These are phyloP conservation scores for Penicillium sp. DNA, from an alignment of 2,329 filamentous ascomycete genomes.

Conservation along the genomic window DNA sequence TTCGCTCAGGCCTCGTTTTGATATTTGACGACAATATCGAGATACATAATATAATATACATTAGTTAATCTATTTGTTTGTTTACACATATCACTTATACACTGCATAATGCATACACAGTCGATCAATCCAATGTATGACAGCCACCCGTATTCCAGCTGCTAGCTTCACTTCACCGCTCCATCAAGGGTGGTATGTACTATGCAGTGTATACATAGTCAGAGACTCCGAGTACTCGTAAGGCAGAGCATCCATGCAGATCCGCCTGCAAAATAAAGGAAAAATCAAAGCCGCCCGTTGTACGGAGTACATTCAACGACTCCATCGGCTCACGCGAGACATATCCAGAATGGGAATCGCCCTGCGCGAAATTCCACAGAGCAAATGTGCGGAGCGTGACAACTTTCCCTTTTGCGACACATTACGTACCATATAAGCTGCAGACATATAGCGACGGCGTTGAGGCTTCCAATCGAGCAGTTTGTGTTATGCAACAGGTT, in stretches of 20 bases:
- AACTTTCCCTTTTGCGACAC: background rate
- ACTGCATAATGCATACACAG: no score
- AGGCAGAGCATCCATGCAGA: no score
- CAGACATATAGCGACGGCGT: background rate
- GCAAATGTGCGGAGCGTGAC: background rate
- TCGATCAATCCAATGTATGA: no score
- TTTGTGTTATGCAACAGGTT: slow-evolving; percentile 6
- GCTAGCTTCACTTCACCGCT: no score
- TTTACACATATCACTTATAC: background rate
- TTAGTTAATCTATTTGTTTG: background rate
- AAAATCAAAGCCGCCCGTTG: no score
- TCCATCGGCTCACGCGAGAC: slow-evolving; percentile 7
- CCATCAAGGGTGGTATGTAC: no score
- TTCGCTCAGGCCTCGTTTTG: background rate
- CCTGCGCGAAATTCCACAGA: background rate
- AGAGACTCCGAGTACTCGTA: no score
- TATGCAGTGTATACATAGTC: no score
- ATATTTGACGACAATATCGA: no score
- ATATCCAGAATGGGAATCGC: slow-evolving; percentile 1
- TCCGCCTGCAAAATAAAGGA: background rate
- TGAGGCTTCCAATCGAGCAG: background rate
- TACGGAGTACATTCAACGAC: background rate
- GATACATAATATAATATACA: no score
- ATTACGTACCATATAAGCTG: background rate
- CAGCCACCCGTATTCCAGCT: no score